These are phyloP conservation scores for Populus hybrid DNA, from an alignment of 441 rosid genomes.

Conservation along the genomic window DNA sequence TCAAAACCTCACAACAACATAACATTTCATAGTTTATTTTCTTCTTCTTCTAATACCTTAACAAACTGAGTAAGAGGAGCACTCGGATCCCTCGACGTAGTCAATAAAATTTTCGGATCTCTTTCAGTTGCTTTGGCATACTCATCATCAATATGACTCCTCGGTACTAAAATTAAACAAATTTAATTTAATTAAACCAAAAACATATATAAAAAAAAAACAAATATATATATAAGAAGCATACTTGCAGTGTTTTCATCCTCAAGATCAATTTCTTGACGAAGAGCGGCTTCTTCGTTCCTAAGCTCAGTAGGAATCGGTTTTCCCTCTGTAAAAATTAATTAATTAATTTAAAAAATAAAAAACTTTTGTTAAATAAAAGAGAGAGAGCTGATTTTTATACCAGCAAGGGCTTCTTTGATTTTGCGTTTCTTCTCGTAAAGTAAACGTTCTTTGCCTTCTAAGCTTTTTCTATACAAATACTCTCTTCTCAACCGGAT, in stretches of 20 bases:
- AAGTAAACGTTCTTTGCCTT: slow-evolving; percentile 72
- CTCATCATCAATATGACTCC: slow-evolving; percentile 83
- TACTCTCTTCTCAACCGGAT: slow-evolving; percentile 70
- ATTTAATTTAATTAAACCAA: not conserved
- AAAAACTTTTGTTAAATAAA: not conserved
- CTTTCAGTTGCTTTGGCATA: slow-evolving; percentile 69
- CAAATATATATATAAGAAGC: not conserved
- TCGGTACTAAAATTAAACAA: slow-evolving; percentile 46
- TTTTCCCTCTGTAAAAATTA: slow-evolving; percentile 53
- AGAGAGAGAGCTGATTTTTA: not conserved
- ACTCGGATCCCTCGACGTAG: slow-evolving; percentile 89
- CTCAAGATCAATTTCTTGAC: slow-evolving; percentile 79
- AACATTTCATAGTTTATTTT: not conserved
- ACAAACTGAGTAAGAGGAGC: slow-evolving; percentile 74
- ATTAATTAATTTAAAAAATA: not conserved
- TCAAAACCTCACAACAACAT: not conserved
- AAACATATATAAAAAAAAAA: not conserved
- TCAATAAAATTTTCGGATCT: slow-evolving; percentile 80
- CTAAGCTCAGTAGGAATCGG: slow-evolving; percentile 90
- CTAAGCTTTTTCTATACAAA: slow-evolving; percentile 81
- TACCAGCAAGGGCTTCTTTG: slow-evolving; percentile 62
- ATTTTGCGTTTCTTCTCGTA: slow-evolving; percentile 88
- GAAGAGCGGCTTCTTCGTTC: slow-evolving; percentile 73
- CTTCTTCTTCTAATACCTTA: slow-evolving; percentile 40
- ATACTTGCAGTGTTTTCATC: slow-evolving; percentile 62